A percentile compares a stretch with the other conserved stretches of the same genome.
These are phyloP conservation scores for Coemansia sp. DNA, from an alignment of 192 early-diverging fungal genomes.

Conservation along the genomic window DNA sequence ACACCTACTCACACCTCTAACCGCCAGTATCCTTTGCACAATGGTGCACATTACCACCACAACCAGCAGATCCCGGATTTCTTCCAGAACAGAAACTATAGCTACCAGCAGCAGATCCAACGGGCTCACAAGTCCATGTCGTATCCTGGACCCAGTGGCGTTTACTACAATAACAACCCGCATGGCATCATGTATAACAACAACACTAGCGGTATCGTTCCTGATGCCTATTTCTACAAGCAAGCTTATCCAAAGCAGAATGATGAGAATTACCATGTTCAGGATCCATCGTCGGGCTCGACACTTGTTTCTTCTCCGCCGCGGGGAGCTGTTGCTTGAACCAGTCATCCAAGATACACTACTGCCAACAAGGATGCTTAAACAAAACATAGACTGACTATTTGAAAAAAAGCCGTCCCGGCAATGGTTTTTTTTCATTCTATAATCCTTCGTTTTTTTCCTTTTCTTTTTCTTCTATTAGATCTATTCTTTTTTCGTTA, in stretches of 20 bases:
- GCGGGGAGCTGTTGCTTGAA: constrained; percentile 21
- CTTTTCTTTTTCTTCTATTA: neutral
- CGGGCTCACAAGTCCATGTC: constrained; percentile 31
- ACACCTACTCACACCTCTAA: neutral
- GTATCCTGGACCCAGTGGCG: constrained; percentile 49
- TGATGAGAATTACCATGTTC: neutral
- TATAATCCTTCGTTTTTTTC: neutral
- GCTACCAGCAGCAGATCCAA: constrained; percentile 8
- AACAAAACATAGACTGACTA: neutral
- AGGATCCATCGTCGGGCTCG: constrained; percentile 36
- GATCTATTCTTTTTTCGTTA: neutral
- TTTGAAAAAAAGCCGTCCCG: neutral
- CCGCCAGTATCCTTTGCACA: neutral
- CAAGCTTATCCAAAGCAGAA: neutral
- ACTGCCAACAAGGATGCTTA: neutral
- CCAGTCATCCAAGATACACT: constrained; percentile 3
- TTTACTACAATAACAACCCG: constrained; percentile 31
- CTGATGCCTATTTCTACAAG: neutral
- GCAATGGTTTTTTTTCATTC: neutral
- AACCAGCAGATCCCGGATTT: neutral
- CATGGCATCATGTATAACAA: constrained; percentile 8
- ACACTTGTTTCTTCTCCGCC: constrained; percentile 52
- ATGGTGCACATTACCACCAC: neutral
- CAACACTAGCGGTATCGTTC: constrained; percentile 1
- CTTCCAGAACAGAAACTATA: no score